Conservation (phyloP, 1,284 basidiomycete species). For the Pseudozyma tsukubaensis region DNA sequence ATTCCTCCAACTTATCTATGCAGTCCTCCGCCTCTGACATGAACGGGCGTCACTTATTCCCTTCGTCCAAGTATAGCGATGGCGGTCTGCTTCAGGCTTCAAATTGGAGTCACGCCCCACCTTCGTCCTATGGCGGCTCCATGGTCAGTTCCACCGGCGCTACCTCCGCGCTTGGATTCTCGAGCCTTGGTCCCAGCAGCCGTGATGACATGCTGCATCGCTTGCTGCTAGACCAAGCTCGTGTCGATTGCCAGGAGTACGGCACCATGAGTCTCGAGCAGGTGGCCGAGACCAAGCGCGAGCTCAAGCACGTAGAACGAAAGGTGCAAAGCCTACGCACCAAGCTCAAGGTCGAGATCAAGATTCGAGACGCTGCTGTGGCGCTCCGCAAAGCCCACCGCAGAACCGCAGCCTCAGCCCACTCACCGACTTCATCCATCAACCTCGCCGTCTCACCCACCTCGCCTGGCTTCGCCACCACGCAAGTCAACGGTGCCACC, state of each 20-base stretch:
- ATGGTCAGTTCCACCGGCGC: slow-evolving; percentile 26
- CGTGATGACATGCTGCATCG: slow-evolving; percentile 50
- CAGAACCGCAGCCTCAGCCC: slow-evolving; percentile 28
- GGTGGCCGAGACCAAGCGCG: slow-evolving; percentile 50
- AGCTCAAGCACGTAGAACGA: slow-evolving; percentile 51
- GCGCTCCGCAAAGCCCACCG: slow-evolving; percentile 54
- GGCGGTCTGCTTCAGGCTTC: slow-evolving; percentile 34
- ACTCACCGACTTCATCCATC: slow-evolving; percentile 29
- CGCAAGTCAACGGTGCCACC: not conserved
- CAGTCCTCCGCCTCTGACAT: slow-evolving; percentile 33
- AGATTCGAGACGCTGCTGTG: slow-evolving; percentile 59
- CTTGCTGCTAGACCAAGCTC: slow-evolving; percentile 46
- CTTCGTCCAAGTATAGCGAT: slow-evolving; percentile 14
- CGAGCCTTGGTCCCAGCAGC: slow-evolving; percentile 22
- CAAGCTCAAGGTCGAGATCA: slow-evolving; percentile 59
- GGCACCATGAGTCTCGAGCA: slow-evolving; percentile 48
- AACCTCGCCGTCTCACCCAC: slow-evolving; percentile 27
- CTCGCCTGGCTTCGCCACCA: slow-evolving; percentile 10
- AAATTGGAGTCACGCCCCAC: slow-evolving; percentile 35
- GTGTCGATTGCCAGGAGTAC: slow-evolving; percentile 54
- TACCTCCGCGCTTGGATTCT: slow-evolving; percentile 24
- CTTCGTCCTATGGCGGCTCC: slow-evolving; percentile 45
- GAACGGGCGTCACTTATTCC: slow-evolving; percentile 6
- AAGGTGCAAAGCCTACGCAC: slow-evolving; percentile 38
- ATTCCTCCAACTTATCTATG: slow-evolving; percentile 33